phyloP scores from a whole-genome alignment of 1,284 basidiomycete genomes.

The Pulveroboletus sp. region DNA sequence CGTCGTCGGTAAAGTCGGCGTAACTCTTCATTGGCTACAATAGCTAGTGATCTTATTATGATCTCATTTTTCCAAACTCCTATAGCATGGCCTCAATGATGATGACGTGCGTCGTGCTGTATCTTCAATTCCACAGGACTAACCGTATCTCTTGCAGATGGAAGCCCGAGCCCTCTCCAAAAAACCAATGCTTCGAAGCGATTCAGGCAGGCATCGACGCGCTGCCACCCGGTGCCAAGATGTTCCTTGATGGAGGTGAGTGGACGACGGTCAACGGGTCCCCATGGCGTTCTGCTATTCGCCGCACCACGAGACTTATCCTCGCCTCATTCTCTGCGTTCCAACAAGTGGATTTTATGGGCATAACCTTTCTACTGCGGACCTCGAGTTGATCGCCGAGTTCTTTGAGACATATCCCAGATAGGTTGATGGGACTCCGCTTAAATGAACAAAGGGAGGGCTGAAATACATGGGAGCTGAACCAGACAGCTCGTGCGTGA shows the following conservation, averaged over 20 bases:
- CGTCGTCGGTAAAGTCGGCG: conserved; percentile 38
- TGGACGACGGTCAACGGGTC: background rate
- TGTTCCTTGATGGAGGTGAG: conserved; percentile 51
- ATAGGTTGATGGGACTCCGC: no score
- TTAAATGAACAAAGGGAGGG: conserved; percentile 17
- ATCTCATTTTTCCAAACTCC: background rate
- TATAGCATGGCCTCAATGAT: conserved; percentile 33
- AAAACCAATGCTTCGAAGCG: conserved; percentile 58
- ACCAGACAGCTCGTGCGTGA: conserved; percentile 16
- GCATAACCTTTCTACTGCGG: conserved; percentile 33
- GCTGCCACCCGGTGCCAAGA: conserved; percentile 48
- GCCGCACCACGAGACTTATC: no score
- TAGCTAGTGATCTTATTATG: background rate
- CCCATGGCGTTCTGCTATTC: background rate
- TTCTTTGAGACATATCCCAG: conserved; percentile 54
- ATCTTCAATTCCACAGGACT: background rate
- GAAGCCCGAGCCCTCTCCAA: conserved; percentile 35
- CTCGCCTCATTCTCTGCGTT: background rate
- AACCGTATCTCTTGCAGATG: conserved; percentile 13
- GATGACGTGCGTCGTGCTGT: conserved; percentile 27
- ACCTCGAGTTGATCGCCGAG: conserved; percentile 45
- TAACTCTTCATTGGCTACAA: conserved; percentile 15
- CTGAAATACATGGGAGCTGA: background rate
- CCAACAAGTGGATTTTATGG: conserved; percentile 38
- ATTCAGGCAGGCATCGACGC: conserved; percentile 66